phyloP scores from a whole-genome alignment of 2,329 filamentous ascomycete species.

The Cercospora berteroae region DNA sequence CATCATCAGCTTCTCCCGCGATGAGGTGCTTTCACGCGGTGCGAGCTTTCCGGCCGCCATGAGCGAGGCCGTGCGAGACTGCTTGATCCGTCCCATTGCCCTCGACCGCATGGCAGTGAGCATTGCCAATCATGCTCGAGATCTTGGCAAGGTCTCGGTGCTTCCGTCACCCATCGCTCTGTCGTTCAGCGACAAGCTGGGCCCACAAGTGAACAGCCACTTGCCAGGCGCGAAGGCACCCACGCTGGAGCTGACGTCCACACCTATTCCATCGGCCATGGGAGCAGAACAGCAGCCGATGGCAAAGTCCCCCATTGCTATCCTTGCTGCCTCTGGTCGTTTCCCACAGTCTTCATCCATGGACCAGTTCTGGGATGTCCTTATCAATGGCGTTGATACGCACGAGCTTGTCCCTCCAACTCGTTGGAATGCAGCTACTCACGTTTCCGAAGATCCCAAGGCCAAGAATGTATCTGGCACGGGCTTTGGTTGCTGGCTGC shows the following conservation, averaged over 20 bases:
- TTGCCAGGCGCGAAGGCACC: neutral
- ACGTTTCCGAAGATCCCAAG: constrained; percentile 41
- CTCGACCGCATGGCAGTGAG: constrained; percentile 9
- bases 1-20: constrained; percentile 14
- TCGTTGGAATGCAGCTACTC: constrained; percentile 37
- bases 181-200: constrained; percentile 6
- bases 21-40: neutral
- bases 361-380: constrained; percentile 29
- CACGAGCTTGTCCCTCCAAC: constrained; percentile 21
- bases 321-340: constrained; percentile 31
- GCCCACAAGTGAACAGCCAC: constrained; percentile 6
- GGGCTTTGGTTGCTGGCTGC: constrained; percentile 39
- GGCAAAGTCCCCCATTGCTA: constrained; percentile 25
- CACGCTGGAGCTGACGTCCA: neutral
- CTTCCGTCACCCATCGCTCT: constrained; percentile 10
- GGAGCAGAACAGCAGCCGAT: constrained; percentile 9
- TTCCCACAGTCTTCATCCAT: constrained; percentile 26
- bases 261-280: neutral
- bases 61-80: constrained; percentile 14
- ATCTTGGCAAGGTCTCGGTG: constrained; percentile 5
- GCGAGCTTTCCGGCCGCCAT: constrained; percentile 6
- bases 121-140: constrained; percentile 6
- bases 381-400: constrained; percentile 23
- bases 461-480: constrained; percentile 29
- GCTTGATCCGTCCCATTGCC: constrained; percentile 13